Evolutionary conservation across 257 asterid species (phyloP).

Genomic region (Solanum piurae): DNA sequence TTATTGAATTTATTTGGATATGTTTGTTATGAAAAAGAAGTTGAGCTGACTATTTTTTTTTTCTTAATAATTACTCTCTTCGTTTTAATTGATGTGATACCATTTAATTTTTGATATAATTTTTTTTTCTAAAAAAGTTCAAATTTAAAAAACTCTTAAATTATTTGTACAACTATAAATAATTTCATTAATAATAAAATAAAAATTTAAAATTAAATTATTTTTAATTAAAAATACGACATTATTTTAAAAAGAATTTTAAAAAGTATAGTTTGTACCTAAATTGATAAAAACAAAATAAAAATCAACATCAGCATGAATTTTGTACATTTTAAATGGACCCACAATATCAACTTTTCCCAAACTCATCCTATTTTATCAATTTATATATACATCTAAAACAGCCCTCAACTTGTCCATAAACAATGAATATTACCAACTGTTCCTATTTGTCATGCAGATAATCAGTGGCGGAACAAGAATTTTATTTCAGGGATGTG

Average conservation of each 20-base stretch:
- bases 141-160: too few species aligned
- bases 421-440: neutral
- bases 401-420: neutral
- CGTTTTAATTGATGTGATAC: neutral
- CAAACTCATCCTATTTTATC: neutral
- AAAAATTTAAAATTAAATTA: too few species aligned
- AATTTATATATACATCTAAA: neutral
- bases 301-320: neutral
- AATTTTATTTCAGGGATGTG: too few species aligned
- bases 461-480: neutral
- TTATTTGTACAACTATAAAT: too few species aligned
- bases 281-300: neutral
- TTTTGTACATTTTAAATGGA: neutral
- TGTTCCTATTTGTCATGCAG: neutral
- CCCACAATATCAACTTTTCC: neutral
- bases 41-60: neutral
- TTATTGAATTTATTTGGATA: neutral
- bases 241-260: too few species aligned
- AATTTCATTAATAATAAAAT: too few species aligned
- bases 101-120: too few species aligned
- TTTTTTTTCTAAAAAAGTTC: too few species aligned
- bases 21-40: neutral
- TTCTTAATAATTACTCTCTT: too few species aligned
- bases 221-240: too few species aligned
- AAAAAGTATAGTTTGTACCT: neutral